Percentiles rank a stretch among this genome's conserved stretches.
phyloP scores from a whole-genome alignment of 352 stramenopile species.

The Thalassiosira exigua region DNA sequence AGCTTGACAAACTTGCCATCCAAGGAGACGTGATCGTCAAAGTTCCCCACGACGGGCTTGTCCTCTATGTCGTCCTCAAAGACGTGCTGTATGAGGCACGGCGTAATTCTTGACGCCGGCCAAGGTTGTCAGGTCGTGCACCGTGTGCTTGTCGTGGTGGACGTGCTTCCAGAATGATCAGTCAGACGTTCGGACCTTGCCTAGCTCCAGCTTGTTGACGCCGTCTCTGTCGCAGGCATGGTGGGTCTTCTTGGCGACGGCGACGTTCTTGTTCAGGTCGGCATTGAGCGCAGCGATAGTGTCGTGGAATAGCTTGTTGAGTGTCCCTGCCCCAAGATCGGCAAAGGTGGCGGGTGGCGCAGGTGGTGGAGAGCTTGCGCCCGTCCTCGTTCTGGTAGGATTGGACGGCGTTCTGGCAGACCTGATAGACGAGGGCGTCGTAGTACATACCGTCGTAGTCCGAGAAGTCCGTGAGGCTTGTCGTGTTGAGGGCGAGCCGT shows the following conservation, averaged over 20 bases:
- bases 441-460: background rate
- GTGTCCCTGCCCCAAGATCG: background rate
- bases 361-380: constrained; percentile 12
- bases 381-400: constrained; percentile 29
- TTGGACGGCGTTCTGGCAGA: constrained; percentile 6
- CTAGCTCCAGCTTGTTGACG: constrained; percentile 16
- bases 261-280: constrained; percentile 9
- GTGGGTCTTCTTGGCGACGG: background rate
- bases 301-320: background rate
- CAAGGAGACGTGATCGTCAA: constrained; percentile 36
- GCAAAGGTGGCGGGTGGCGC: background rate
- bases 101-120: constrained; percentile 23
- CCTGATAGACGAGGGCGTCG: background rate
- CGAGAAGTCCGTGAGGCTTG: constrained; percentile 4
- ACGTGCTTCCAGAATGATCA: constrained; percentile 22
- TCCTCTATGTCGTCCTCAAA: constrained; percentile 13
- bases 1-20: constrained; percentile 11
- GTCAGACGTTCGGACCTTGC: constrained; percentile 10
- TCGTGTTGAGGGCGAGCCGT: background rate
- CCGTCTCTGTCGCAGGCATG: constrained; percentile 6
- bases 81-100: constrained; percentile 15
- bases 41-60: constrained; percentile 28
- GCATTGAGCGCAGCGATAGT: constrained; percentile 12
- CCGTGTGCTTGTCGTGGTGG: constrained; percentile 5
- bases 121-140: constrained; percentile 17